Conservation (phyloP, 495 filamentous ascomycete genomes). For the Melanomma pulvis-pyrius region DNA sequence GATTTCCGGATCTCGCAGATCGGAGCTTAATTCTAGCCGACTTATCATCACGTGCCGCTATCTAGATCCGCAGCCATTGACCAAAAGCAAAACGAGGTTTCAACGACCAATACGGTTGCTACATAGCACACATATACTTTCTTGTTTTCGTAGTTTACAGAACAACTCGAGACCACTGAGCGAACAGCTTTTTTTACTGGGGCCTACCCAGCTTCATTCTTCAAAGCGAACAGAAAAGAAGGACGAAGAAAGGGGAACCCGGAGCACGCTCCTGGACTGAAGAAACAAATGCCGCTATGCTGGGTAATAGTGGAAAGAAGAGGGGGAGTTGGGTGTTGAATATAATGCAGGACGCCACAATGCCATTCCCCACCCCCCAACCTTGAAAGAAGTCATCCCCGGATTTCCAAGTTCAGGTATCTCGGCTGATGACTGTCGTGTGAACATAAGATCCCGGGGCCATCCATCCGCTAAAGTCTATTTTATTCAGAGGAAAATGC, state of each 20-base stretch:
- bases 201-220: background rate
- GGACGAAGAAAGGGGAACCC: background rate
- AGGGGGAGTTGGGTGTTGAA: conserved; percentile 7
- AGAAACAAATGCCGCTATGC: conserved; percentile 36
- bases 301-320: conserved; percentile 18
- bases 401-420: conserved; percentile 35
- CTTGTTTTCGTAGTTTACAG: conserved; percentile 7
- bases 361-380: conserved; percentile 24
- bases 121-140: conserved; percentile 4
- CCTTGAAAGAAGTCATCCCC: conserved; percentile 17
- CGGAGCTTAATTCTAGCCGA: background rate
- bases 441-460: conserved; percentile 18
- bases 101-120: background rate
- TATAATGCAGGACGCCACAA: conserved; percentile 32
- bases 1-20: conserved; percentile 8
- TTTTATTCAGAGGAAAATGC: conserved; percentile 22
- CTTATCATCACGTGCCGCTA: background rate
- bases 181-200: conserved; percentile 33
- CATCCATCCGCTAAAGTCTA: conserved; percentile 34
- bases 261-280: conserved; percentile 1
- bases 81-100: background rate
- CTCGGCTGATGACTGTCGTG: conserved; percentile 25
- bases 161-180: conserved; percentile 2
- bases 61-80: background rate
- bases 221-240: background rate